Percentiles rank a stretch among this genome's conserved stretches.
phyloP scores from a whole-genome alignment of 805 yeast genomes.

The Candida morakotiae region DNA sequence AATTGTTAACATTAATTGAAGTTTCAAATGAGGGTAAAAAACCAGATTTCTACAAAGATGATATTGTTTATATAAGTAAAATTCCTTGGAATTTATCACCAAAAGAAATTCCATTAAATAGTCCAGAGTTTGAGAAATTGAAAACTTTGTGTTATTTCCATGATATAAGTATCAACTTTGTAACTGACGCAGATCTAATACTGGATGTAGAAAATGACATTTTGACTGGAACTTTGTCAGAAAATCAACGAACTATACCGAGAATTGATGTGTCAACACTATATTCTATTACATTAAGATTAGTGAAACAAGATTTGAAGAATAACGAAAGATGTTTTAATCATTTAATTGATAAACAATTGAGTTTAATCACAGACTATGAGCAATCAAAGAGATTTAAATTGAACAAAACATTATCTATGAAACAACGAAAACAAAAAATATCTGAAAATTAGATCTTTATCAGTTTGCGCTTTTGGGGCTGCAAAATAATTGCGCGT shows the following conservation, averaged over 20 bases:
- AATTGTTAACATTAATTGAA: conserved; percentile 17
- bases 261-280: no score
- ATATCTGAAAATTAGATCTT: no score
- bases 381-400: neutral
- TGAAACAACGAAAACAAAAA: neutral
- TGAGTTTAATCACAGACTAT: neutral
- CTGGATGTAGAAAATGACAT: no score
- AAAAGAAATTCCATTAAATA: conserved; percentile 13
- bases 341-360: neutral
- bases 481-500: no score
- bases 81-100: conserved; percentile 17
- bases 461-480: no score
- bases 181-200: no score
- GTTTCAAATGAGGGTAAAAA: conserved; percentile 23
- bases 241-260: no score
- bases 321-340: conserved; percentile 1
- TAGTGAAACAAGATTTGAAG: neutral
- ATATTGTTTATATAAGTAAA: conserved; percentile 6
- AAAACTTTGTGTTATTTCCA: conserved; percentile 14
- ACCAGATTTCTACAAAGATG: conserved; percentile 12
- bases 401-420: neutral
- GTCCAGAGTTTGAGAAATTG: neutral
- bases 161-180: no score
- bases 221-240: no score
- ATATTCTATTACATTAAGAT: no score